These are phyloP conservation scores for Lentinula sp. DNA, from an alignment of 768 basidiomycete genomes.

Conservation along the genomic window DNA sequence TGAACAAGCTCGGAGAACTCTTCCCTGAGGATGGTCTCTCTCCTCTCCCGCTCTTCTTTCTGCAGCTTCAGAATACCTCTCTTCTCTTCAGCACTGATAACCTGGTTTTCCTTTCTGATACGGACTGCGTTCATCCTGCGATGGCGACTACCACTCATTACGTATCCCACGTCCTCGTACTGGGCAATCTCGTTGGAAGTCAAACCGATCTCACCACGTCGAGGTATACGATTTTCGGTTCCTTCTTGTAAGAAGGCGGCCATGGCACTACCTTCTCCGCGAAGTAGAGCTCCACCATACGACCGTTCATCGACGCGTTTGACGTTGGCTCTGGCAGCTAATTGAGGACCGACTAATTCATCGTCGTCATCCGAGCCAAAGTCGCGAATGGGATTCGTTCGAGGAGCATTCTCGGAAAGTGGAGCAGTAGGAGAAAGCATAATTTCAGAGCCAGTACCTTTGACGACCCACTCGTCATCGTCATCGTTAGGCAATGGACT, in stretches of 20 bases:
- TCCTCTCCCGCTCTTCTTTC: conserved; percentile 86
- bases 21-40: conserved; percentile 83
- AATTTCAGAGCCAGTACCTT: conserved; percentile 24
- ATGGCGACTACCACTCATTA: conserved; percentile 95
- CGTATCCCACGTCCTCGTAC: conserved; percentile 89
- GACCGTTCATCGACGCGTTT: conserved; percentile 71
- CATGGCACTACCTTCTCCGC: conserved; percentile 97
- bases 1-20: conserved; percentile 83
- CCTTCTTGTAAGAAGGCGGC: conserved; percentile 91
- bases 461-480: conserved; percentile 69
- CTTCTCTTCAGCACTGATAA: conserved; percentile 98
- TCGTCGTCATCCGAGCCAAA: conserved; percentile 24
- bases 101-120: conserved; percentile 99
- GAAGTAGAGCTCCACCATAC: conserved; percentile 85
- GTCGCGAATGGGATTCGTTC: not conserved
- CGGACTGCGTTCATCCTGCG: conserved; percentile 98
- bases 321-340: conserved; percentile 35
- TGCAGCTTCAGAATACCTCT: conserved; percentile 92
- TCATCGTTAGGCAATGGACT: conserved; percentile 25
- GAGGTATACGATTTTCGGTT: conserved; percentile 83
- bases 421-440: conserved; percentile 11
- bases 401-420: conserved; percentile 10
- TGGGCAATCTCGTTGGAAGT: conserved; percentile 80
- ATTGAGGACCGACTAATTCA: conserved; percentile 70
- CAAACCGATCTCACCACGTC: conserved; percentile 97